Conservation (phyloP, 192 early-diverging fungal species). For the Podila horticola region DNA sequence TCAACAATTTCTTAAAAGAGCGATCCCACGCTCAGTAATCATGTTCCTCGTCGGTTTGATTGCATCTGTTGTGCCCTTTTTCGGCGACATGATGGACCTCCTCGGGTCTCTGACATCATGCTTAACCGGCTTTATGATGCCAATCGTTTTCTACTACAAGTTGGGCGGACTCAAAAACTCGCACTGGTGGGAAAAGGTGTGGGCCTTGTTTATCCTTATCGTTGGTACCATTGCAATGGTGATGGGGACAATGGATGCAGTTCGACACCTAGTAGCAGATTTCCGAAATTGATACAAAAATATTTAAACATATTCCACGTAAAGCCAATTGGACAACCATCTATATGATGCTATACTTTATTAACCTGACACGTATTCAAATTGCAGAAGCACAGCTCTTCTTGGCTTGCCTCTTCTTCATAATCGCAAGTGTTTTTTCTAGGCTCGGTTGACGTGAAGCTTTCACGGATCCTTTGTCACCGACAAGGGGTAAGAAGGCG, state of each 20-base stretch:
- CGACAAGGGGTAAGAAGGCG: neutral
- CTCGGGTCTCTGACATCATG: constrained; percentile 78
- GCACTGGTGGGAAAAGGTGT: constrained; percentile 54
- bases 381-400: no score
- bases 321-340: no score
- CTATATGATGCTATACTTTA: no score
- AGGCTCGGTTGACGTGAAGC: neutral
- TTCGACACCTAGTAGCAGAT: constrained; percentile 60
- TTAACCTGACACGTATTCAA: no score
- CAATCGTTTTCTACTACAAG: constrained; percentile 75
- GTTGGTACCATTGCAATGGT: constrained; percentile 63
- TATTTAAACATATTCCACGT: no score
- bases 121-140: constrained; percentile 75
- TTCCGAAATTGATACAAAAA: neutral
- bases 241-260: constrained; percentile 62
- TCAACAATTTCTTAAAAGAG: constrained; percentile 61
- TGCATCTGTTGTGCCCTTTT: constrained; percentile 76
- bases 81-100: constrained; percentile 80
- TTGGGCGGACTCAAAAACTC: constrained; percentile 67
- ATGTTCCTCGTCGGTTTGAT: constrained; percentile 64
- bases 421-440: neutral
- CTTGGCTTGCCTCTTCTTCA: neutral
- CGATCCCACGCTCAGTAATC: constrained; percentile 62
- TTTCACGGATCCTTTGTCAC: neutral
- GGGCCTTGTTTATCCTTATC: constrained; percentile 61